These are phyloP conservation scores for Rubia yunnanensis DNA, from an alignment of 257 asterid genomes.

Conservation along the genomic window DNA sequence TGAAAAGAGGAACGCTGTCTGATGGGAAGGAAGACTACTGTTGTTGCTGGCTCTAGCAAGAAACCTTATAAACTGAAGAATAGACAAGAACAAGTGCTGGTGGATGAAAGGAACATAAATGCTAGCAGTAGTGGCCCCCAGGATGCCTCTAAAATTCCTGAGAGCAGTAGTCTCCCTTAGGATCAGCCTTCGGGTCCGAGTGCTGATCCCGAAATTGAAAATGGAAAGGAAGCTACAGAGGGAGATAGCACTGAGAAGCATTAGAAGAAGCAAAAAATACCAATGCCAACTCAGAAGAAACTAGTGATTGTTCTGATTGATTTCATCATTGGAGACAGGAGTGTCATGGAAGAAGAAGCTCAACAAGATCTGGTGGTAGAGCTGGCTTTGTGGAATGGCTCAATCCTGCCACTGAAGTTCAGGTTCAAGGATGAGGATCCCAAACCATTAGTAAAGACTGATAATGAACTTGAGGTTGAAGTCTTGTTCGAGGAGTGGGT, in stretches of 20 bases:
- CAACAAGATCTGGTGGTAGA: background rate
- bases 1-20: background rate
- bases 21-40: background rate
- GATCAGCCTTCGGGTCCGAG: background rate
- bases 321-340: background rate
- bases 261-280: background rate
- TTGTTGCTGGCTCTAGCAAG: background rate
- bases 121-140: no score
- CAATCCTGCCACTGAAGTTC: slow-evolving; percentile 30
- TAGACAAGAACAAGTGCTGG: background rate
- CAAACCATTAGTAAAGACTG: slow-evolving; percentile 26
- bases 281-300: background rate
- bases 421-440: slow-evolving; percentile 37
- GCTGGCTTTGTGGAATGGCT: slow-evolving; percentile 4
- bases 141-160: no score
- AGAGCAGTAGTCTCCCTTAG: background rate
- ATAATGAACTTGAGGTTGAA: slow-evolving; percentile 24
- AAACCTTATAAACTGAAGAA: background rate
- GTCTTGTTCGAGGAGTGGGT: slow-evolving; percentile 21
- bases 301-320: background rate
- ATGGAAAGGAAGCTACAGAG: background rate
- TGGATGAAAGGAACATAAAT: no score
- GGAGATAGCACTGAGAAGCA: background rate
- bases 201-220: no score
- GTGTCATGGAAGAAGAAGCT: background rate